phyloP scores from a whole-genome alignment of 2,329 filamentous ascomycete species.

The Atkinsonella texensis region DNA sequence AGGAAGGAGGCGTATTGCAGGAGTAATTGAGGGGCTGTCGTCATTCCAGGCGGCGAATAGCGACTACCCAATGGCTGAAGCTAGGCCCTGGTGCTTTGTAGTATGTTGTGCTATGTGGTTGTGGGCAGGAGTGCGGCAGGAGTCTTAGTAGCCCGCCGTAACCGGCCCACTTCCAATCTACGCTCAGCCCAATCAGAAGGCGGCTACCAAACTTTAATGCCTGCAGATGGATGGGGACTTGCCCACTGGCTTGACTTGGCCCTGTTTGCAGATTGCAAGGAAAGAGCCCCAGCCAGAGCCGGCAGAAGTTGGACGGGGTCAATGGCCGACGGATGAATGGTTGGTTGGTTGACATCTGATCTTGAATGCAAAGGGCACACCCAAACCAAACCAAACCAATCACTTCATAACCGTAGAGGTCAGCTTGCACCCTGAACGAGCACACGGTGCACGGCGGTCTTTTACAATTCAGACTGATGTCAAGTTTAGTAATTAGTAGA shows the following conservation, averaged over 20 bases:
- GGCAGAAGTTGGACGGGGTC: background rate
- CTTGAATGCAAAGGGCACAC: no score
- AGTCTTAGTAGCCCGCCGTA: constrained; percentile 8
- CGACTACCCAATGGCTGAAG: background rate
- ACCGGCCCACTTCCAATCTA: constrained; percentile 4
- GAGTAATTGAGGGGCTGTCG: constrained; percentile 3
- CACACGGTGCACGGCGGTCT: no score
- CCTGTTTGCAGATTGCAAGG: background rate
- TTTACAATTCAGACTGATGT: no score
- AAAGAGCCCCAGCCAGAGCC: background rate
- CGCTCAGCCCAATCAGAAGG: constrained; percentile 21
- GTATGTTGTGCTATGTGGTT: no score
- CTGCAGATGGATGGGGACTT: constrained; percentile 1
- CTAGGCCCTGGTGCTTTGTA: background rate
- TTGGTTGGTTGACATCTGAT: no score
- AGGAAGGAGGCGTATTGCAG: background rate
- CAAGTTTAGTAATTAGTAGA: no score
- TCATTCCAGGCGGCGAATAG: constrained; percentile 1
- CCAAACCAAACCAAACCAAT: no score
- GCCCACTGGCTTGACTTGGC: background rate
- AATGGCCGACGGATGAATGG: background rate
- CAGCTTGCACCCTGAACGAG: no score
- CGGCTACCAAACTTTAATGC: constrained; percentile 23
- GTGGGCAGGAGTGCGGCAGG: constrained; percentile 2
- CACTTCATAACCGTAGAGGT: no score